These are phyloP conservation scores for Fonsecaea monophora DNA, from an alignment of 2,329 filamentous ascomycete genomes.

Conservation along the genomic window DNA sequence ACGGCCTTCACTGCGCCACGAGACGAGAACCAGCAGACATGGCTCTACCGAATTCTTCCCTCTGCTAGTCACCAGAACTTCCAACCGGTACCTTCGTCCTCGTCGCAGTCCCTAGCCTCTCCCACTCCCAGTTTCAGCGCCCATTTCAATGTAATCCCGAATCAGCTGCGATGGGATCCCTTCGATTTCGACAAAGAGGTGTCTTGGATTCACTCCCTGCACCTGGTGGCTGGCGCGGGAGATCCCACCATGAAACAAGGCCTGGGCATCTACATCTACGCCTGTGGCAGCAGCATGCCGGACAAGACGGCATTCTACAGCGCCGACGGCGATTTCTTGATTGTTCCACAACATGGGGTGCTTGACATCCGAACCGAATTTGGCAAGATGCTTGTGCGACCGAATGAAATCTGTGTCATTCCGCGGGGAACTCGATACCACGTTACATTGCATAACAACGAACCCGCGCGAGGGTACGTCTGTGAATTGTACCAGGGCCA, in stretches of 20 bases:
- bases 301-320: slow-evolving; percentile 80
- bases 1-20: slow-evolving; percentile 74
- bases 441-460: slow-evolving; percentile 67
- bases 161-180: slow-evolving; percentile 80
- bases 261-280: slow-evolving; percentile 80
- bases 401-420: slow-evolving; percentile 78
- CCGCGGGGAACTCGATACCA: slow-evolving; percentile 77
- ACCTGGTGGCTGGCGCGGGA: slow-evolving; percentile 78
- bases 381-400: slow-evolving; percentile 74
- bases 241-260: slow-evolving; percentile 80
- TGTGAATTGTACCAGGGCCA: slow-evolving; percentile 76
- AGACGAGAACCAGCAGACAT: slow-evolving; percentile 72
- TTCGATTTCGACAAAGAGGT: slow-evolving; percentile 73
- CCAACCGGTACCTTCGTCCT: slow-evolving; percentile 51
- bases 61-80: slow-evolving; percentile 66
- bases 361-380: slow-evolving; percentile 80
- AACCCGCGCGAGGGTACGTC: slow-evolving; percentile 73
- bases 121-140: slow-evolving; percentile 60
- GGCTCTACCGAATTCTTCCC: slow-evolving; percentile 74
- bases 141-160: slow-evolving; percentile 76
- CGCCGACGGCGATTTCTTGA: slow-evolving; percentile 78
- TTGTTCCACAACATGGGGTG: slow-evolving; percentile 75
- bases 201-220: slow-evolving; percentile 72
- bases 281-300: slow-evolving; percentile 78
- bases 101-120: slow-evolving; percentile 54